These are phyloP conservation scores for Pilasporangium apinafurcum DNA, from an alignment of 352 stramenopile genomes.

Conservation along the genomic window DNA sequence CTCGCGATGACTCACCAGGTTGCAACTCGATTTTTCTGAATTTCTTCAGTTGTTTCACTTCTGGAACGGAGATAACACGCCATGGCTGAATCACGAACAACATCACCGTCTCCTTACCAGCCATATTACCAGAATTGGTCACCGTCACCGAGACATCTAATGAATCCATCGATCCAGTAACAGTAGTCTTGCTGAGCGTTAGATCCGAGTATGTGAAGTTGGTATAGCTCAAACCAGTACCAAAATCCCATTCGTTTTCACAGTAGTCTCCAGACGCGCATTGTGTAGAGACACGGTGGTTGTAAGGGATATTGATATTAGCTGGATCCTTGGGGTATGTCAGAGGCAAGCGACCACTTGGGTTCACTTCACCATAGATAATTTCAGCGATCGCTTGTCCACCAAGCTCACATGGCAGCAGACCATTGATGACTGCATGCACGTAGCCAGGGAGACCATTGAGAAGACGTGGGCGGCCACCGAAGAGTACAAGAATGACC, in stretches of 20 bases:
- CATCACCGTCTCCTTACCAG: constrained; percentile 23
- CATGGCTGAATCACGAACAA: constrained; percentile 28
- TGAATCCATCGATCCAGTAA: constrained; percentile 2
- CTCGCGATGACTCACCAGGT: constrained; percentile 8
- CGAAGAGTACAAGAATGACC: constrained; percentile 67
- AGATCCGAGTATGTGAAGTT: constrained; percentile 50
- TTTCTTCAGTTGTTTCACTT: constrained; percentile 44
- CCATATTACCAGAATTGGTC: constrained; percentile 26
- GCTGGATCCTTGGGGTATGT: constrained; percentile 61
- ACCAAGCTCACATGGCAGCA: constrained; percentile 46
- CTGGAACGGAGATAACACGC: constrained; percentile 23
- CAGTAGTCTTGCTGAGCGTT: constrained; percentile 18
- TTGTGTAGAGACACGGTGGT: constrained; percentile 25
- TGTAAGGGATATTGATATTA: constrained; percentile 37
- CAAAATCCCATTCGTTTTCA: constrained; percentile 70
- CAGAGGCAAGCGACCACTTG: constrained; percentile 48
- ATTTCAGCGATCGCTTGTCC: constrained; percentile 52
- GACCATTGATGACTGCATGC: constrained; percentile 48
- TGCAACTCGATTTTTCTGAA: constrained; percentile 35
- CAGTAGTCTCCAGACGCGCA: constrained; percentile 40
- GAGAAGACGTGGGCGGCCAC: constrained; percentile 49
- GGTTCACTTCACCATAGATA: constrained; percentile 41
- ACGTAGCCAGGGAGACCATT: constrained; percentile 12
- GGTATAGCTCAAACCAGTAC: constrained; percentile 67
- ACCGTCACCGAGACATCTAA: constrained; percentile 32